Evolutionary conservation across 441 rosid genomes (phyloP).

Genomic region (Pelargonium australe): DNA sequence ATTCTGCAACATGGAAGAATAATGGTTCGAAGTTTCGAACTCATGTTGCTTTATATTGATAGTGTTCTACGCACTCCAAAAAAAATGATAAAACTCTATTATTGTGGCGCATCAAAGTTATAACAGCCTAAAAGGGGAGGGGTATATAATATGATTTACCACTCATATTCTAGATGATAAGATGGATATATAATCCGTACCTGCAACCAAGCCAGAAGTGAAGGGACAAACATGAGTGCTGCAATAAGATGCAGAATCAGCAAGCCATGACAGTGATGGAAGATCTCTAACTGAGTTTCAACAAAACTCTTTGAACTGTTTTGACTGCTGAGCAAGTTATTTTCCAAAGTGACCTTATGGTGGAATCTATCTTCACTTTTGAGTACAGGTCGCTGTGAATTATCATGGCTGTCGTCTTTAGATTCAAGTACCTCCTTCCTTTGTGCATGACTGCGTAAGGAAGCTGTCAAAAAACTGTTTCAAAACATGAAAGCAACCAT

Average conservation of each 20-base stretch:
- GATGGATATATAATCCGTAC: conserved; percentile 33
- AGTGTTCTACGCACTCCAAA: too few relatives aligned
- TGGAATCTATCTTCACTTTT: conserved; percentile 29
- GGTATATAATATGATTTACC: neutral
- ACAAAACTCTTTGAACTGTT: conserved; percentile 47
- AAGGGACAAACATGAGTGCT: conserved; percentile 78
- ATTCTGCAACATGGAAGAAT: too few relatives aligned
- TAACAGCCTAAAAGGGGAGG: too few relatives aligned
- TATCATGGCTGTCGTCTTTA: conserved; percentile 30
- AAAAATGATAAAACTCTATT: too few relatives aligned
- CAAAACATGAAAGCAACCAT: conserved; percentile 25
- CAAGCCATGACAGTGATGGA: conserved; percentile 77
- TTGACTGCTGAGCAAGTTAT: conserved; percentile 36
- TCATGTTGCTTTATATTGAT: too few relatives aligned
- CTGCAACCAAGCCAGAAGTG: conserved; percentile 89
- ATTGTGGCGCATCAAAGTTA: neutral
- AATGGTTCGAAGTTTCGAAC: too few relatives aligned
- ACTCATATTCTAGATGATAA: neutral
- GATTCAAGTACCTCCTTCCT: conserved; percentile 43
- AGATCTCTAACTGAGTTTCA: conserved; percentile 77
- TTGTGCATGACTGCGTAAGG: conserved; percentile 50
- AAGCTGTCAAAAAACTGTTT: conserved; percentile 65
- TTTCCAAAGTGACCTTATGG: conserved; percentile 30
- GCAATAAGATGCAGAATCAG: conserved; percentile 74
- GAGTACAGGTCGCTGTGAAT: conserved; percentile 29